Evolutionary conservation across 2,329 filamentous ascomycete species (phyloP).

Genomic region (Xylariaceae sp.): DNA sequence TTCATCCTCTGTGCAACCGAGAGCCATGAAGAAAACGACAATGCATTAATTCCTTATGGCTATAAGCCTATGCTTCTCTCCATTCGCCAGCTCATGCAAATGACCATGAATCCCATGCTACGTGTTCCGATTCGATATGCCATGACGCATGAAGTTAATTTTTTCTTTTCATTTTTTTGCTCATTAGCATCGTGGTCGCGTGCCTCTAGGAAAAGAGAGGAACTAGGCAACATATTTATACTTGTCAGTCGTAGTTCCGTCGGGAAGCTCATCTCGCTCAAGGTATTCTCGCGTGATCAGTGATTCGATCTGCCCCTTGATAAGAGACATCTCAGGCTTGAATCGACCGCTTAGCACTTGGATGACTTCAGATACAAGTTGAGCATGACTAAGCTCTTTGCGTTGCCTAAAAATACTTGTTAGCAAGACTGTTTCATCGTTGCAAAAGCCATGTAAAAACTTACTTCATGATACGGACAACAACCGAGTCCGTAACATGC

Average conservation of each 20-base stretch:
- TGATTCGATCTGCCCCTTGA: constrained; percentile 78
- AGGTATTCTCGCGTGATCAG: constrained; percentile 74
- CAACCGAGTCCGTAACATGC: constrained; percentile 69
- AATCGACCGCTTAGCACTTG: constrained; percentile 66
- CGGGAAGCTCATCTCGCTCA: constrained; percentile 69
- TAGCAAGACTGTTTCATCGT: neutral
- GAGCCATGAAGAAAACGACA: too few relatives aligned
- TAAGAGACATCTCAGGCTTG: constrained; percentile 70
- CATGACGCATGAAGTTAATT: too few relatives aligned
- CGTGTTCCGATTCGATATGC: too few relatives aligned
- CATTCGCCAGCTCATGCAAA: constrained; percentile 14
- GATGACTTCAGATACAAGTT: constrained; percentile 69
- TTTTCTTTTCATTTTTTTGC: neutral
- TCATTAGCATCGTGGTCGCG: constrained; percentile 11
- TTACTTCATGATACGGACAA: constrained; percentile 84
- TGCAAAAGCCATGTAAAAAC: constrained; percentile 23
- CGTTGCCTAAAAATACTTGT: constrained; percentile 53
- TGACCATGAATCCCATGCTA: neutral
- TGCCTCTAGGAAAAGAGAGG: neutral
- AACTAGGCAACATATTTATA: constrained; percentile 68
- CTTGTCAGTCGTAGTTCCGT: constrained; percentile 63
- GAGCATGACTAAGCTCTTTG: constrained; percentile 65
- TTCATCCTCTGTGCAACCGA: too few relatives aligned
- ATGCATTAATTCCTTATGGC: constrained; percentile 4
- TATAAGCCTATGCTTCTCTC: constrained; percentile 2